These are phyloP conservation scores for Coemansia sp. DNA, from an alignment of 192 early-diverging fungal species.

Conservation along the genomic window DNA sequence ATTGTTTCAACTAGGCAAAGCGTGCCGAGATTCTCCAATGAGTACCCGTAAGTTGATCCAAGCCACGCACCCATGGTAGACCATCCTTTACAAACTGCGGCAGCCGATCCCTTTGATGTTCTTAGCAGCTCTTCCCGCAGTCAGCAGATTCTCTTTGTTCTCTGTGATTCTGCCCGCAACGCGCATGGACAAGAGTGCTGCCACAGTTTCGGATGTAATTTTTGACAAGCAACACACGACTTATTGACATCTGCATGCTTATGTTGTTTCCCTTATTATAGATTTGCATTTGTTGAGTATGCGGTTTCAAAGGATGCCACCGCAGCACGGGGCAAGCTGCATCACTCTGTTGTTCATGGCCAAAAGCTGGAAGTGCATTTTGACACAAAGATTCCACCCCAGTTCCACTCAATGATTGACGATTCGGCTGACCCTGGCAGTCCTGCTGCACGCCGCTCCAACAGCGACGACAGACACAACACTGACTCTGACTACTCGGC, in stretches of 20 bases:
- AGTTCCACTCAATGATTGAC: slow-evolving; percentile 21
- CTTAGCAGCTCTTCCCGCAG: not conserved
- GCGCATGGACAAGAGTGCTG: not conserved
- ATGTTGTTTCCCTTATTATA: slow-evolving; percentile 21
- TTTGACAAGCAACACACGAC: not conserved
- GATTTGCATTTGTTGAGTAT: slow-evolving; percentile 49
- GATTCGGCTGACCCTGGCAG: slow-evolving; percentile 2
- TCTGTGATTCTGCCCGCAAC: too few relatives aligned
- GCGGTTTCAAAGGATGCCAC: slow-evolving; percentile 33
- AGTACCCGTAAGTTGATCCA: slow-evolving; percentile 40
- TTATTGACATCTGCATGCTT: slow-evolving; percentile 3
- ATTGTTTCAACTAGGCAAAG: slow-evolving; percentile 34
- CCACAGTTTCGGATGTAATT: not conserved
- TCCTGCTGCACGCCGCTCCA: not conserved
- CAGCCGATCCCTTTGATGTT: too few relatives aligned
- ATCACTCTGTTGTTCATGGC: slow-evolving; percentile 23
- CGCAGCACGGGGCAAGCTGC: slow-evolving; percentile 31
- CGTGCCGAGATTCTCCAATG: slow-evolving; percentile 20
- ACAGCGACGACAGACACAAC: not conserved
- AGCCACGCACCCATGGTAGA: too few relatives aligned
- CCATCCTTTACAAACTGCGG: too few relatives aligned
- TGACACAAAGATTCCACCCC: slow-evolving; percentile 41
- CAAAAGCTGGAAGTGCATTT: slow-evolving; percentile 43
- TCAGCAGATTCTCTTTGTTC: not conserved
- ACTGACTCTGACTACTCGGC: slow-evolving; percentile 4